Percentiles rank a stretch among this genome's conserved stretches.
Evolutionary conservation across 2,329 filamentous ascomycete species (phyloP).

Genomic region (Chaetomiaceae sp.): DNA sequence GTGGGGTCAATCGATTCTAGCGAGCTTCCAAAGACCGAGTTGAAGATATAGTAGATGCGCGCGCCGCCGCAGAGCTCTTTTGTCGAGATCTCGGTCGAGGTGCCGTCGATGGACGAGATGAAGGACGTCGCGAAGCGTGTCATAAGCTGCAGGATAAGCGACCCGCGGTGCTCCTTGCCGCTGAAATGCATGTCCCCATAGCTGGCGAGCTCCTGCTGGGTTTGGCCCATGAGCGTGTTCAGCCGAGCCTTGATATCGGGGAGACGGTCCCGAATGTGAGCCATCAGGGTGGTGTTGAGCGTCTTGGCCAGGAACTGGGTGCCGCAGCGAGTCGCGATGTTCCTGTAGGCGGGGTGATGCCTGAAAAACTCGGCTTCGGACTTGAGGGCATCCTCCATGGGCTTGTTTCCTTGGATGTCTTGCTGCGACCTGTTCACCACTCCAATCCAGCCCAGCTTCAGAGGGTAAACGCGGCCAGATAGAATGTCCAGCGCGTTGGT

Average conservation of each 20-base stretch:
- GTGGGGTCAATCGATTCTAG: conserved; percentile 95
- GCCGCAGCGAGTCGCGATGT: conserved; percentile 89
- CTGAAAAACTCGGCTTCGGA: conserved; percentile 93
- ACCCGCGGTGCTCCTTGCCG: conserved; percentile 93
- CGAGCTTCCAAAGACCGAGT: conserved; percentile 95
- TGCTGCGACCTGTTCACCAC: conserved; percentile 98
- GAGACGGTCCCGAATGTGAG: conserved; percentile 89
- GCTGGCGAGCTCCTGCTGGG: conserved; percentile 94
- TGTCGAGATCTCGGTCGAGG: conserved; percentile 96
- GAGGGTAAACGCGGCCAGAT: conserved; percentile 91
- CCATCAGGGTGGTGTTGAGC: conserved; percentile 91
- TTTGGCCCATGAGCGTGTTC: conserved; percentile 99
- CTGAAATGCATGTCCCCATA: conserved; percentile 98
- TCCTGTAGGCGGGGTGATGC: conserved; percentile 94
- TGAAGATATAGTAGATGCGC: conserved; percentile 98
- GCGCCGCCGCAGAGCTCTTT: conserved; percentile 95
- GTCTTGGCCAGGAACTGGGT: conserved; percentile 94
- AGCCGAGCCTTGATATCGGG: conserved; percentile 97
- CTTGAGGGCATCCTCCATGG: conserved; percentile 85
- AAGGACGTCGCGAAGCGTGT: conserved; percentile 97
- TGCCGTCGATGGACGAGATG: conserved; percentile 97
- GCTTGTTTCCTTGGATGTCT: conserved; percentile 93
- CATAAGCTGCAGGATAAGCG: conserved; percentile 94
- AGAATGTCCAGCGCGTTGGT: conserved; percentile 97
- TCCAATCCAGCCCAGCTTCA: conserved; percentile 96